phyloP scores from a whole-genome alignment of 2,329 filamentous ascomycete species.

The Xylariales sp. region DNA sequence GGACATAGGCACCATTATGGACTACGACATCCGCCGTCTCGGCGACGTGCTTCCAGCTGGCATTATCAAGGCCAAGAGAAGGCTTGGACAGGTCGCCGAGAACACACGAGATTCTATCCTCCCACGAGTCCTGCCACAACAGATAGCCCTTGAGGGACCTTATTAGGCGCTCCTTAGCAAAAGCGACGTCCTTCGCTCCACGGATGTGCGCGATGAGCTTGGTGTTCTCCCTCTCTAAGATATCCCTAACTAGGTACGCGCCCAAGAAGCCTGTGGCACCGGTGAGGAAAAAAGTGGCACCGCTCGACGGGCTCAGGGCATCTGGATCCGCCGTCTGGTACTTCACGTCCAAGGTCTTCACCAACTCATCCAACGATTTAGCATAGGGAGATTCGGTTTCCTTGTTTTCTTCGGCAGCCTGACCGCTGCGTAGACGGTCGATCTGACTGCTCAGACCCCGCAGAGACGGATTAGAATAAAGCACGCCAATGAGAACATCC shows the following conservation, averaged over 20 bases:
- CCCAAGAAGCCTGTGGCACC: constrained; percentile 93
- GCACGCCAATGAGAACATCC: constrained; percentile 74
- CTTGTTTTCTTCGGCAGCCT: constrained; percentile 42
- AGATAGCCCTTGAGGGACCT: constrained; percentile 80
- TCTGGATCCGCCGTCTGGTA: constrained; percentile 50
- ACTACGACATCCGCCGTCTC: constrained; percentile 77
- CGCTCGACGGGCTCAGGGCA: constrained; percentile 30
- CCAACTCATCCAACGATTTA: constrained; percentile 60
- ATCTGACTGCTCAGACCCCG: constrained; percentile 63
- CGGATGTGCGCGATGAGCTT: constrained; percentile 82
- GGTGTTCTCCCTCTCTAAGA: constrained; percentile 71
- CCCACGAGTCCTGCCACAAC: constrained; percentile 80
- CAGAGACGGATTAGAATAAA: constrained; percentile 73
- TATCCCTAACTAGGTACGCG: constrained; percentile 79
- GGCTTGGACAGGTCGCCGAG: constrained; percentile 79
- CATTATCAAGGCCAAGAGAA: constrained; percentile 76
- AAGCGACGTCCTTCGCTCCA: constrained; percentile 67
- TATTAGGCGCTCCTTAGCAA: constrained; percentile 72
- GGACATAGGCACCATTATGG: constrained; percentile 84
- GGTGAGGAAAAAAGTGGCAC: constrained; percentile 79
- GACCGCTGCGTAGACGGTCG: constrained; percentile 53
- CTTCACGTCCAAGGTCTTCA: constrained; percentile 53
- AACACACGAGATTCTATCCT: constrained; percentile 70
- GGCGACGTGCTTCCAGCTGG: constrained; percentile 72
- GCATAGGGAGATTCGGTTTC: constrained; percentile 61